Evolutionary conservation across 75 land plant species (phyloP).

Genomic region (Sequoiadendron giganteum): DNA sequence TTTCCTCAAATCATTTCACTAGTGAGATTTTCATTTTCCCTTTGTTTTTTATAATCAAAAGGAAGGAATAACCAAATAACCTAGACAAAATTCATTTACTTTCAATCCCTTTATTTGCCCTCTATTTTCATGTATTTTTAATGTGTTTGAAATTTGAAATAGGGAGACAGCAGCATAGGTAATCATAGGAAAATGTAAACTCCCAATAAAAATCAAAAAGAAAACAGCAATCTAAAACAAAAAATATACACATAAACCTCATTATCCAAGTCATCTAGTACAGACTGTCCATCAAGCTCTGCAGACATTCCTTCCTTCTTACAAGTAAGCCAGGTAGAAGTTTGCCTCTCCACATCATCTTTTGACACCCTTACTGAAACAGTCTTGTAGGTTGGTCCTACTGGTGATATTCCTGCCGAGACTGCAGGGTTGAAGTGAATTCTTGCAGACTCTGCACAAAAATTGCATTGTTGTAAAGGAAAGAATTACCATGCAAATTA

Average conservation of each 20-base stretch:
- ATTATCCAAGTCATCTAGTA: conserved; percentile 34
- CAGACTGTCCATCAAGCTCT: conserved; percentile 43
- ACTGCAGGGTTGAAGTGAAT: conserved; percentile 34
- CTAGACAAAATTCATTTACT: background rate
- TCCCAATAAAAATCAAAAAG: background rate
- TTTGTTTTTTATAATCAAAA: background rate
- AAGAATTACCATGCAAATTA: background rate
- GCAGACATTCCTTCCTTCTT: conserved; percentile 29
- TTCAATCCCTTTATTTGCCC: background rate
- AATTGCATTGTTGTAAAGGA: background rate
- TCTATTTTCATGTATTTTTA: background rate
- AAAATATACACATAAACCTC: conserved; percentile 22
- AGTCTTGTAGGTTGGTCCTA: conserved; percentile 42
- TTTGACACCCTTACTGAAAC: conserved; percentile 32
- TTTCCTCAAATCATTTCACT: background rate
- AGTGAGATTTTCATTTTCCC: background rate
- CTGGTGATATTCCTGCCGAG: conserved; percentile 33
- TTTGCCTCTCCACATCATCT: background rate
- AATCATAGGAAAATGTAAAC: background rate
- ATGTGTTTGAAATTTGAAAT: background rate
- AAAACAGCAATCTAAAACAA: background rate
- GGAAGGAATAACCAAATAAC: background rate
- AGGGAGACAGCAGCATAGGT: background rate
- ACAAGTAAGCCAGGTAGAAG: conserved; percentile 54
- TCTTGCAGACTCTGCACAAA: conserved; percentile 29